Evolutionary conservation across 768 basidiomycete genomes (phyloP).

Genomic region (Dacryopinax primogenitus): DNA sequence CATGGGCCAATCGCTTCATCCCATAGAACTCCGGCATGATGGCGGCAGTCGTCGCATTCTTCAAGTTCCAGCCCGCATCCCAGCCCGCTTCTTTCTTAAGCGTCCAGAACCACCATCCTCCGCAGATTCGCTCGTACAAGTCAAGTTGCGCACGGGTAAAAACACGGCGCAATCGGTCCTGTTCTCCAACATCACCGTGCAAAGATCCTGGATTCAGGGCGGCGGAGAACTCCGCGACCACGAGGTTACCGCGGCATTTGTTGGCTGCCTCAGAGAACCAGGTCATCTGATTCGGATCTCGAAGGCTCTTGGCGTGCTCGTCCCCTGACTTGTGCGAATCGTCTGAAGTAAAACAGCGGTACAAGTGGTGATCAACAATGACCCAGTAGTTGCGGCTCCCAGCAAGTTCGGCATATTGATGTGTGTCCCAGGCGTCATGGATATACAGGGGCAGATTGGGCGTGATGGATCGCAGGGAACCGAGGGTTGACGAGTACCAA

Average conservation of each 20-base stretch:
- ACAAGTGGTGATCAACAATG: constrained; percentile 70
- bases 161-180: constrained; percentile 32
- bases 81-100: constrained; percentile 54
- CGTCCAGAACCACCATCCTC: constrained; percentile 79
- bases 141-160: constrained; percentile 54
- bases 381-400: constrained; percentile 41
- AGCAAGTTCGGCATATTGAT: constrained; percentile 48
- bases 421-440: constrained; percentile 61
- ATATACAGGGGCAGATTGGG: constrained; percentile 55
- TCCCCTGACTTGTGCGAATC: constrained; percentile 44
- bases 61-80: constrained; percentile 64
- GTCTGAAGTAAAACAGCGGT: constrained; percentile 57
- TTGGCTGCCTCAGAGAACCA: constrained; percentile 32
- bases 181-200: constrained; percentile 32
- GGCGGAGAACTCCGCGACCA: constrained; percentile 72
- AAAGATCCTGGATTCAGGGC: constrained; percentile 56
- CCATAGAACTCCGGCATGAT: constrained; percentile 48
- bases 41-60: constrained; percentile 48
- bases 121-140: constrained; percentile 48
- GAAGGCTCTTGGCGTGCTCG: constrained; percentile 41
- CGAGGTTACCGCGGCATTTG: constrained; percentile 37
- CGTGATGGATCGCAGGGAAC: constrained; percentile 39
- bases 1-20: constrained; percentile 21
- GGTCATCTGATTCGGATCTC: constrained; percentile 29
- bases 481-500: constrained; percentile 53